phyloP scores from a whole-genome alignment of 331 rosid species.

The Pyrus hybrid region DNA sequence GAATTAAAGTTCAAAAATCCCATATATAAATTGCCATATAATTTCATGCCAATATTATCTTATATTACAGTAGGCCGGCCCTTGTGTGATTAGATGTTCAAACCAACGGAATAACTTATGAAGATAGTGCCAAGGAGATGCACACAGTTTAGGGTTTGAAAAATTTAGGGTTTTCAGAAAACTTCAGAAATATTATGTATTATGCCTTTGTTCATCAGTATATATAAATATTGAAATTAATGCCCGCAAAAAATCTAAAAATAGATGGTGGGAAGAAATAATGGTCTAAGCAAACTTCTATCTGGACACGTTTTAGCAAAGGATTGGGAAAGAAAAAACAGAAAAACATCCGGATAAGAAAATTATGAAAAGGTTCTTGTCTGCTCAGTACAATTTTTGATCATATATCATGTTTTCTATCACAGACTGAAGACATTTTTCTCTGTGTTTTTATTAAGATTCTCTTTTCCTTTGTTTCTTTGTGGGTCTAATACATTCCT shows the following conservation, averaged over 20 bases:
- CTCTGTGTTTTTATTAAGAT: neutral
- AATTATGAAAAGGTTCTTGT: neutral
- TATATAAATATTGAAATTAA: no score
- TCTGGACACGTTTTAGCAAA: neutral
- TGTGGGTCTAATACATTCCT: constrained; percentile 12
- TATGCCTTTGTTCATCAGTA: no score
- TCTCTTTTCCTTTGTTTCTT: constrained; percentile 22
- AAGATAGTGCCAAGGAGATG: constrained; percentile 7
- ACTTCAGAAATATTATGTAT: neutral
- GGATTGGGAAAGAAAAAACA: neutral
- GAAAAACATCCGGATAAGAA: neutral
- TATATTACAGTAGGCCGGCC: neutral
- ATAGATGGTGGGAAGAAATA: neutral
- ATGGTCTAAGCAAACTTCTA: neutral
- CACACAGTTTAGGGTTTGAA: neutral
- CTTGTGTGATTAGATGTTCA: neutral
- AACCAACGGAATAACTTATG: neutral
- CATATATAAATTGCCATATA: neutral
- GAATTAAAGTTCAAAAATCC: no score
- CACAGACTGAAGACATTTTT: neutral
- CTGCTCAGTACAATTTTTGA: neutral
- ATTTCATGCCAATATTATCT: neutral
- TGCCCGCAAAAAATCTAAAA: no score
- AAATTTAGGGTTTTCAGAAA: neutral
- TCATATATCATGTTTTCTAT: neutral